phyloP scores from a whole-genome alignment of 768 basidiomycete genomes.

The Boletus sensibilis region DNA sequence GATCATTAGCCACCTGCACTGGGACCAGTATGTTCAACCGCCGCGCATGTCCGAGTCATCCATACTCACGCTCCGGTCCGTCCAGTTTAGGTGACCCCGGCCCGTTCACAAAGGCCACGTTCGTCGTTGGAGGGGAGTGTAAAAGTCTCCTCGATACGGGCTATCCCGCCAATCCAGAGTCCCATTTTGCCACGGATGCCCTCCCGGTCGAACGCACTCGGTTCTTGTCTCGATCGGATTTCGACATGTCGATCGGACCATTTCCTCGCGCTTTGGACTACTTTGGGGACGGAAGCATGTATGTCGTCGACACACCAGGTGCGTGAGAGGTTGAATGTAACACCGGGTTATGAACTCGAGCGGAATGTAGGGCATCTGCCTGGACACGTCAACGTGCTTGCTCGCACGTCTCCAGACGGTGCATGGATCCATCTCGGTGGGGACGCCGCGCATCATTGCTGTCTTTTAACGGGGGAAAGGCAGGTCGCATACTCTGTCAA shows the following conservation, averaged over 20 bases:
- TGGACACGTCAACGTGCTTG: constrained; percentile 54
- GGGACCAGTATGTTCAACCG: constrained; percentile 37
- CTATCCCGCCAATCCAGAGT: constrained; percentile 36
- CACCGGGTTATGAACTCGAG: background rate
- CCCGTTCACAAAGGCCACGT: constrained; percentile 43
- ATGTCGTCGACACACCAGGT: constrained; percentile 52
- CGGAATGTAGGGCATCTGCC: constrained; percentile 40
- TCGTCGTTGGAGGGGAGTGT: constrained; percentile 45
- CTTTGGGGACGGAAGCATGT: constrained; percentile 55
- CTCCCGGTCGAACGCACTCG: constrained; percentile 38
- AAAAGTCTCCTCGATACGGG: constrained; percentile 33
- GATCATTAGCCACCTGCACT: constrained; percentile 49
- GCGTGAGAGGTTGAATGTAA: background rate
- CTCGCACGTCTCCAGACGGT: constrained; percentile 50
- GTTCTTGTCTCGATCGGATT: constrained; percentile 33
- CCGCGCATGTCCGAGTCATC: background rate
- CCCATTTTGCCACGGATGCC: constrained; percentile 30
- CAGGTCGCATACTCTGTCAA: constrained; percentile 31
- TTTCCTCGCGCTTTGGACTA: constrained; percentile 50
- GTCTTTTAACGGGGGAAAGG: constrained; percentile 43
- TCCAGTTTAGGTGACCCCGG: too few species aligned
- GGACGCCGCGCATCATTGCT: constrained; percentile 50
- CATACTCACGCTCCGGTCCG: constrained; percentile 18
- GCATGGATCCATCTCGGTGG: constrained; percentile 55
- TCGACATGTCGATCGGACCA: constrained; percentile 42